phyloP scores from a whole-genome alignment of 352 stramenopile genomes.

The Chrysophaeum taylorii region DNA sequence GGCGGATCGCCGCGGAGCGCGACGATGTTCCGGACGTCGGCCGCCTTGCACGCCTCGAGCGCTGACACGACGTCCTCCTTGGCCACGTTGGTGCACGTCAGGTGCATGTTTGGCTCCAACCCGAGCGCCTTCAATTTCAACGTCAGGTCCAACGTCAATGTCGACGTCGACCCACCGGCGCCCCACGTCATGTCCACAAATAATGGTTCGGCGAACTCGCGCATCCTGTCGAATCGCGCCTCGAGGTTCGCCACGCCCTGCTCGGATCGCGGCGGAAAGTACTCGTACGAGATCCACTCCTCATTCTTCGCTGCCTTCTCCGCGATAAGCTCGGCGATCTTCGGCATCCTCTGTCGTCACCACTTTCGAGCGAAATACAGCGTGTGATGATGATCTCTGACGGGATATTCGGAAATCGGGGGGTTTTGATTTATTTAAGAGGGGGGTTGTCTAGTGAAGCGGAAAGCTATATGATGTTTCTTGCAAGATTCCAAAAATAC shows the following conservation, averaged over 20 bases:
- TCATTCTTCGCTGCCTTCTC: slow-evolving; percentile 43
- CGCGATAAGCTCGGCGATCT: slow-evolving; percentile 62
- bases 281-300: slow-evolving; percentile 92
- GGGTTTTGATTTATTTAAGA: too few species aligned
- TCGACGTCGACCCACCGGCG: slow-evolving; percentile 84
- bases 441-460: too few species aligned
- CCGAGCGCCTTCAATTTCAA: slow-evolving; percentile 52
- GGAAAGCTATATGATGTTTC: too few species aligned
- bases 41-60: slow-evolving; percentile 70
- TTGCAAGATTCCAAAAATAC: too few species aligned
- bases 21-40: slow-evolving; percentile 96
- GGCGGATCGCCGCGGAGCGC: slow-evolving; percentile 90
- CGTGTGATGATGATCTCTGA: too few species aligned
- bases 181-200: slow-evolving; percentile 99
- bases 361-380: too few species aligned
- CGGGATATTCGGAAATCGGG: too few species aligned
- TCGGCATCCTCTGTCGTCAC: slow-evolving; percentile 72
- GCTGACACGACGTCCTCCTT: slow-evolving; percentile 76
- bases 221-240: slow-evolving; percentile 89
- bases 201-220: slow-evolving; percentile 63
- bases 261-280: slow-evolving; percentile 93
- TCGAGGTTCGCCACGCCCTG: slow-evolving; percentile 91
- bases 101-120: slow-evolving; percentile 62
- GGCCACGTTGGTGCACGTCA: slow-evolving; percentile 95
- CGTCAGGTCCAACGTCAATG: slow-evolving; percentile 86